Conservation (phyloP, 2,329 filamentous ascomycete genomes). For the Corniculantispora saksenae region DNA sequence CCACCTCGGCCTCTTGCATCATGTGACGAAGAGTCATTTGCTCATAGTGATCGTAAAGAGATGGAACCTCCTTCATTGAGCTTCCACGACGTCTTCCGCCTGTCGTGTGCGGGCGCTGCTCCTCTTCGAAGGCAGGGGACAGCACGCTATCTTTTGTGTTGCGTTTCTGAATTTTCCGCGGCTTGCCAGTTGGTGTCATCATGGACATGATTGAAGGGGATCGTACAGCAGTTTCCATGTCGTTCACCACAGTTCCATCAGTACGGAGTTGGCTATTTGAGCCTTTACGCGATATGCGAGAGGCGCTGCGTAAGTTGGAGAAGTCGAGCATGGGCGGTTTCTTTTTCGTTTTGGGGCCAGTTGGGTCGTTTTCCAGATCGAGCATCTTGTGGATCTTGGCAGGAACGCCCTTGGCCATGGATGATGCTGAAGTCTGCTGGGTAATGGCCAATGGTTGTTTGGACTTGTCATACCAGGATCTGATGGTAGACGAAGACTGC, state of each 20-base stretch:
- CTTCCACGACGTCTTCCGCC: conserved; percentile 28
- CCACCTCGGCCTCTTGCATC: conserved; percentile 30
- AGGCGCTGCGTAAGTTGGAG: conserved; percentile 42
- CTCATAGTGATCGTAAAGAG: conserved; percentile 60
- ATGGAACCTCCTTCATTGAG: conserved; percentile 44
- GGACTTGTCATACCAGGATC: conserved; percentile 58
- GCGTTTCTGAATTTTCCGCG: conserved; percentile 35
- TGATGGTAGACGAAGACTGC: conserved; percentile 56
- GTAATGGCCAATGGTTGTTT: conserved; percentile 59
- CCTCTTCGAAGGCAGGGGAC: conserved; percentile 26
- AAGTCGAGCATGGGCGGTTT: conserved; percentile 54
- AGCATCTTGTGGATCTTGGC: conserved; percentile 48
- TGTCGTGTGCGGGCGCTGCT: conserved; percentile 27
- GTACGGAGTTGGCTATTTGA: conserved; percentile 34
- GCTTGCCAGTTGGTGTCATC: conserved; percentile 30
- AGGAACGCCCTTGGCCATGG: conserved; percentile 58
- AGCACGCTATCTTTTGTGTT: conserved; percentile 39
- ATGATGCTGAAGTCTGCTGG: conserved; percentile 59
- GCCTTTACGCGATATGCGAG: conserved; percentile 31
- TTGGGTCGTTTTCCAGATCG: conserved; percentile 42
- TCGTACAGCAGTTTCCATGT: conserved; percentile 37
- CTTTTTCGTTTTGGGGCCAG: conserved; percentile 33
- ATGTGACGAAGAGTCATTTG: conserved; percentile 53
- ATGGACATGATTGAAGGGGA: conserved; percentile 47
- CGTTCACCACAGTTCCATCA: conserved; percentile 34